Conservation (phyloP, 1,139 yeast species). For the Geotrichum europaeum region DNA sequence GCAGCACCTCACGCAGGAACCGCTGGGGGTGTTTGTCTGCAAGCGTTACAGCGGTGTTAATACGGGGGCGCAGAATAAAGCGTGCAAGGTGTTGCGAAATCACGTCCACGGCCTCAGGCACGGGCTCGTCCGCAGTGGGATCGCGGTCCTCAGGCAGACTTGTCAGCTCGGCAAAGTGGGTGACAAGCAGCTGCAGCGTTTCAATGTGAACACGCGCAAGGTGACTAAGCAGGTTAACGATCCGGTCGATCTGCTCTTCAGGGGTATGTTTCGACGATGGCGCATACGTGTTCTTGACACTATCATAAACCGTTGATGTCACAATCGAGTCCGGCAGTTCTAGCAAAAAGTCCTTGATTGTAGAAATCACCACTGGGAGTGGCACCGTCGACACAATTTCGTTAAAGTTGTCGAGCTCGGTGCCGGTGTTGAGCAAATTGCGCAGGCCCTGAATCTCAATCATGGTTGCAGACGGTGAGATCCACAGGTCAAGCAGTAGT, state of each 20-base stretch:
- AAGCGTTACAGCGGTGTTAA: slow-evolving; percentile 29
- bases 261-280: neutral
- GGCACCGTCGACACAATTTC: slow-evolving; percentile 28
- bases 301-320: slow-evolving; percentile 60
- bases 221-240: slow-evolving; percentile 20
- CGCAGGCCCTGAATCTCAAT: slow-evolving; percentile 62
- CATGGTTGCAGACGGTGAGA: slow-evolving; percentile 50
- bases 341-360: slow-evolving; percentile 63
- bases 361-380: slow-evolving; percentile 59
- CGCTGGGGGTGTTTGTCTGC: slow-evolving; percentile 31
- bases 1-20: slow-evolving; percentile 29
- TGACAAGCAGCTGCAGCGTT: slow-evolving; percentile 17
- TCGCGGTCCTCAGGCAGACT: slow-evolving; percentile 11
- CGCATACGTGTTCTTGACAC: slow-evolving; percentile 56
- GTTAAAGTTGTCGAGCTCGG: slow-evolving; percentile 33
- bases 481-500: slow-evolving; percentile 13
- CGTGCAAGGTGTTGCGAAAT: slow-evolving; percentile 26
- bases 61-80: slow-evolving; percentile 33
- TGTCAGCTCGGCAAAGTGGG: slow-evolving; percentile 19
- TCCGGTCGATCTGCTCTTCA: slow-evolving; percentile 15
- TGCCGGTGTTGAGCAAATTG: slow-evolving; percentile 48
- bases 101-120: slow-evolving; percentile 9
- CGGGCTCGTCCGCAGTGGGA: neutral
- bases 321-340: slow-evolving; percentile 81
- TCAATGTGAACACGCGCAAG: slow-evolving; percentile 19